phyloP scores from a whole-genome alignment of 345 rosid species.

The Noccaea bulbosa region DNA sequence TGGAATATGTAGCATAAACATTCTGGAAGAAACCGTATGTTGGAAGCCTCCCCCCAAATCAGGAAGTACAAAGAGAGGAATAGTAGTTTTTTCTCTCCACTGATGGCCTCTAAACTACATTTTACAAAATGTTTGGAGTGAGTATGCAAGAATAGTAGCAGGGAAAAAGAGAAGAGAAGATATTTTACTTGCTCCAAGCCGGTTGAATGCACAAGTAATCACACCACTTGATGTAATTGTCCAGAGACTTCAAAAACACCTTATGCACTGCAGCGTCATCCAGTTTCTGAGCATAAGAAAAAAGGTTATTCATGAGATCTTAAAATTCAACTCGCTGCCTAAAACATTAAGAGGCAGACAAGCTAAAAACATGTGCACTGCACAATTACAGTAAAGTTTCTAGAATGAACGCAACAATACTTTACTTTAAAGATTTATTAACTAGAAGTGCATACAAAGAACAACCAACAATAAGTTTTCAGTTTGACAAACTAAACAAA shows the following conservation, averaged over 20 bases:
- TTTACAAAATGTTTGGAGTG: slow-evolving; percentile 18
- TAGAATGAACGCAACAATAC: slow-evolving; percentile 17
- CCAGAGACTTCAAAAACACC: slow-evolving; percentile 81
- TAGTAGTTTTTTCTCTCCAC: slow-evolving; percentile 81
- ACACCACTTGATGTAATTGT: slow-evolving; percentile 93
- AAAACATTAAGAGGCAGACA: slow-evolving; percentile 5
- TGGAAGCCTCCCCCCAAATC: slow-evolving; percentile 97
- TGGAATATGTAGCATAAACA: slow-evolving; percentile 97
- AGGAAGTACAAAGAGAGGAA: slow-evolving; percentile 79
- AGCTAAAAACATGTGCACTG: slow-evolving; percentile 5
- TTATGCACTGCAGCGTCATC: slow-evolving; percentile 75
- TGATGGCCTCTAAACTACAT: slow-evolving; percentile 77
- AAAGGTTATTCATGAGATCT: slow-evolving; percentile 1
- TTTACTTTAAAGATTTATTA: slow-evolving; percentile 8
- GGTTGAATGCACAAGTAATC: slow-evolving; percentile 81
- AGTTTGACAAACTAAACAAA: background rate
- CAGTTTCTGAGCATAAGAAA: slow-evolving; percentile 57
- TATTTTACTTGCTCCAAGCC: slow-evolving; percentile 81
- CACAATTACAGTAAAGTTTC: slow-evolving; percentile 18
- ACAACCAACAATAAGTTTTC: background rate
- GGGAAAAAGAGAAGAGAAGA: slow-evolving; percentile 21
- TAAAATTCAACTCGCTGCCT: slow-evolving; percentile 13
- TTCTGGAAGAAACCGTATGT: slow-evolving; percentile 87
- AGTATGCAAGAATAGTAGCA: slow-evolving; percentile 33
- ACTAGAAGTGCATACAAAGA: slow-evolving; percentile 15